Evolutionary conservation across 2,329 filamentous ascomycete species (phyloP), one percentile per base, ranked within the genome.

Genomic region (Aspergillus fructus): DNA sequence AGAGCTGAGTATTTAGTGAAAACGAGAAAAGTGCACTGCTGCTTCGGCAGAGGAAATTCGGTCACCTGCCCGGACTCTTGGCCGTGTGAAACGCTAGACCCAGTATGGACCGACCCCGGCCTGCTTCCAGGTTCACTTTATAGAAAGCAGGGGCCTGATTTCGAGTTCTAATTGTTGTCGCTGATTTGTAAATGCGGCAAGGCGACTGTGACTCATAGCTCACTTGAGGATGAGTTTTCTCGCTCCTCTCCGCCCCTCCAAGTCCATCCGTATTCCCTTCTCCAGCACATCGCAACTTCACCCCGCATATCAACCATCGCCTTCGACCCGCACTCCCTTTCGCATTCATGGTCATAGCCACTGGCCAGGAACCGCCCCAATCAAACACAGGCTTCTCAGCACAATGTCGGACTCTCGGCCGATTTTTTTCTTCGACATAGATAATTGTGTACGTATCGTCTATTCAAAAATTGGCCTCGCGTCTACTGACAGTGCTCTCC

Each of bases 361-460:
- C 24, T 64, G 63, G 61, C 65, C 66, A 51, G 67, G 68, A 58
- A 50, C 68, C 19, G 61, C 53, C 23, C 9, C 27, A 9, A 30
- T 50, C 60, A 27, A 59, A 27, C 47, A 50, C 49, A 43, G 27
- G 13, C 39, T 50, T 39, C 46, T 59, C 49, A 64, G 60, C 49
- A 60, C 64, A 47, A 59, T 62, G 51, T 53, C 59, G 59, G 75
- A 79, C 62, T 64, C 69, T 59, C 73, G 84, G 61, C 80, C 82
- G 2, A 80, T 90, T 19, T 84, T 87, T 73, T 87, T 85, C 74
- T 97, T 97, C 71, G 94, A 99, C 72, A 97, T 99, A 70, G 94
- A 99, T 81, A 99, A 99, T 71, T 99, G 96, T 76, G 85, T 87
- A 79, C 62, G 83, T 78, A 21, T 13, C 45, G 27, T 6, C 21